A percentile compares a stretch with the other conserved stretches of the same genome.
These are phyloP conservation scores for Cenchrus fungigraminus DNA, from an alignment of 176 grass and related monocot genomes.

Conservation along the genomic window DNA sequence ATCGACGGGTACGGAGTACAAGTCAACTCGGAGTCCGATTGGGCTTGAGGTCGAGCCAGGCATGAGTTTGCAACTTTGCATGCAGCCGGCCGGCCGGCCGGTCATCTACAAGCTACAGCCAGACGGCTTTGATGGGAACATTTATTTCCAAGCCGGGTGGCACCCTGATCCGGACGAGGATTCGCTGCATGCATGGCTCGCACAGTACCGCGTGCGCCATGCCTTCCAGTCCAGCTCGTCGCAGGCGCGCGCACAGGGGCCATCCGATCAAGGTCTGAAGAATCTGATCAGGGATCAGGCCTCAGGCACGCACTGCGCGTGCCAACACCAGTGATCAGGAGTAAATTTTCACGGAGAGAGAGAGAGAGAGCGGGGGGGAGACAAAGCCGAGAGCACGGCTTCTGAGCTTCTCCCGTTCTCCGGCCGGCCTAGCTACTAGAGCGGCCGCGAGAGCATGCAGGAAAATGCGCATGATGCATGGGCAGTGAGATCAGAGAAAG, in stretches of 20 bases:
- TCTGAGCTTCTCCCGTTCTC: no score
- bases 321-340: no score
- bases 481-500: no score
- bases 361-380: no score
- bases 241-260: neutral
- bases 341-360: no score
- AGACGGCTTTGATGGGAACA: constrained; percentile 29
- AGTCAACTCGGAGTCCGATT: constrained; percentile 46
- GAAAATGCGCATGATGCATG: no score
- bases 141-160: constrained; percentile 37
- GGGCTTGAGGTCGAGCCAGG: neutral
- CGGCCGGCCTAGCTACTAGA: neutral
- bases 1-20: neutral
- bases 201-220: neutral
- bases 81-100: neutral
- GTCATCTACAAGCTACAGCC: constrained; percentile 1
- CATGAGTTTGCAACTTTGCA: neutral
- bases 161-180: constrained; percentile 34
- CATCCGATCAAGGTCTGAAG: neutral
- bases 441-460: neutral
- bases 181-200: constrained; percentile 30
- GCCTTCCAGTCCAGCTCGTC: neutral
- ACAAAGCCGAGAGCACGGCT: no score
- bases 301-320: neutral
- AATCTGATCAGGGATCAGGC: neutral